phyloP scores from a whole-genome alignment of 768 basidiomycete genomes.

The Cystobasidium ongulense region DNA sequence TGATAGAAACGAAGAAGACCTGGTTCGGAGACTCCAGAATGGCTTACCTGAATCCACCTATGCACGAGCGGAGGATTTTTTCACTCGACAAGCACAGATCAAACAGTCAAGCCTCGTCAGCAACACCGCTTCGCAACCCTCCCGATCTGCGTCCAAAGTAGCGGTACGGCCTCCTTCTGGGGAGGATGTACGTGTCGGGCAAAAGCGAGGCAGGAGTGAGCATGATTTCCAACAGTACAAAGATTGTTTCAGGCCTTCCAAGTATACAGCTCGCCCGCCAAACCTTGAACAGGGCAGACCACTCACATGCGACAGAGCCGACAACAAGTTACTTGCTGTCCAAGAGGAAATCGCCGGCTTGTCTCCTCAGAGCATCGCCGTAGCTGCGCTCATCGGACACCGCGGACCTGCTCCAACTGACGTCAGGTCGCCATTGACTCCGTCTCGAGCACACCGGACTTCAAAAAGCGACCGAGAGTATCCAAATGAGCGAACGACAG shows the following conservation, averaged over 20 bases:
- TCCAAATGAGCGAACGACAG: neutral
- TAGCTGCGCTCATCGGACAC: neutral
- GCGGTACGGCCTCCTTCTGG: neutral
- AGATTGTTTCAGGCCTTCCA: neutral
- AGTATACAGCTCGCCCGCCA: neutral
- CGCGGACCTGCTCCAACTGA: neutral
- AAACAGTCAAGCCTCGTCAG: neutral
- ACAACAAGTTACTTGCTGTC: neutral
- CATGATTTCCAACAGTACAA: neutral
- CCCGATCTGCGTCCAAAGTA: neutral
- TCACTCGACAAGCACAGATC: neutral
- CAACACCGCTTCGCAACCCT: neutral
- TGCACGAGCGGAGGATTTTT: constrained; percentile 1
- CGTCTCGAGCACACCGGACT: neutral
- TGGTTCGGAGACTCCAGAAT: neutral
- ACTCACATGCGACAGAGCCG: neutral
- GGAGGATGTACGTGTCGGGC: neutral
- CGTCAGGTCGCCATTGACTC: neutral
- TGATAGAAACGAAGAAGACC: neutral
- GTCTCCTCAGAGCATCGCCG: neutral
- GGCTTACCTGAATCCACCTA: constrained; percentile 17
- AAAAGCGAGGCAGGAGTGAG: neutral
- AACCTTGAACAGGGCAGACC: neutral
- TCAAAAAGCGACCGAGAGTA: neutral
- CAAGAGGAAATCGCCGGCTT: neutral